Evolutionary conservation across 495 filamentous ascomycete genomes (phyloP).

Genomic region (Halenospora varia): DNA sequence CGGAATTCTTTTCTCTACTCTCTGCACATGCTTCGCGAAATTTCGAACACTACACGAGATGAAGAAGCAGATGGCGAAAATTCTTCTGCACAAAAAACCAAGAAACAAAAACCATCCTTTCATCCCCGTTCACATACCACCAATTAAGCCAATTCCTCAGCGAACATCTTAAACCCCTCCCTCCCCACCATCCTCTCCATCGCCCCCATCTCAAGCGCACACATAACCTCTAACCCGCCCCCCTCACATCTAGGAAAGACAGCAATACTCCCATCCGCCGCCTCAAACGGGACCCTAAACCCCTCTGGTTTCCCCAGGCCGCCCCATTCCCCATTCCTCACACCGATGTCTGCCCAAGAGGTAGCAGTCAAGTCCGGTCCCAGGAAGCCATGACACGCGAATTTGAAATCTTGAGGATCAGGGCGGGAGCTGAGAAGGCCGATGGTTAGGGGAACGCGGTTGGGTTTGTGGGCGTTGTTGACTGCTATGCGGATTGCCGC

Average conservation of each 20-base stretch:
- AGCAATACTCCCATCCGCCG: slow-evolving; percentile 9
- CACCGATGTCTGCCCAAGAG: slow-evolving; percentile 5
- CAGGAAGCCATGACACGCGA: slow-evolving; percentile 3
- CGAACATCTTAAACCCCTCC: background rate
- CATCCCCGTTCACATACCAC: too few relatives aligned
- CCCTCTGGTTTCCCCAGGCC: slow-evolving; percentile 1
- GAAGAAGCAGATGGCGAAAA: too few relatives aligned
- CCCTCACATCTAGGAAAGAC: slow-evolving; percentile 7
- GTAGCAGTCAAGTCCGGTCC: slow-evolving; percentile 6
- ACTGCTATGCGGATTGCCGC: slow-evolving; percentile 4
- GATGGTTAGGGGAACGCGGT: slow-evolving; percentile 8
- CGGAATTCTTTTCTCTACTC: too few relatives aligned
- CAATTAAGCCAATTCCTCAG: slow-evolving; percentile 2
- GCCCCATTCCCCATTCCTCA: slow-evolving; percentile 5
- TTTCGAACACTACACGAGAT: too few relatives aligned
- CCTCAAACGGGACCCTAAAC: slow-evolving; percentile 8
- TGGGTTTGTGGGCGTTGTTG: background rate
- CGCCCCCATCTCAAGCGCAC: background rate
- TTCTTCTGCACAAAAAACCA: too few relatives aligned
- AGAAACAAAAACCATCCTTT: too few relatives aligned
- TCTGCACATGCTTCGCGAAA: too few relatives aligned
- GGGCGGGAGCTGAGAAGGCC: slow-evolving; percentile 3
- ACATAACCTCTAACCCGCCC: slow-evolving; percentile 14
- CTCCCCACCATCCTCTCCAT: slow-evolving; percentile 11
- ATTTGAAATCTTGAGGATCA: slow-evolving; percentile 11